Base-by-base conservation (phyloP, 352 stramenopile genomes). In the Phytophthora sansomeana region DNA sequence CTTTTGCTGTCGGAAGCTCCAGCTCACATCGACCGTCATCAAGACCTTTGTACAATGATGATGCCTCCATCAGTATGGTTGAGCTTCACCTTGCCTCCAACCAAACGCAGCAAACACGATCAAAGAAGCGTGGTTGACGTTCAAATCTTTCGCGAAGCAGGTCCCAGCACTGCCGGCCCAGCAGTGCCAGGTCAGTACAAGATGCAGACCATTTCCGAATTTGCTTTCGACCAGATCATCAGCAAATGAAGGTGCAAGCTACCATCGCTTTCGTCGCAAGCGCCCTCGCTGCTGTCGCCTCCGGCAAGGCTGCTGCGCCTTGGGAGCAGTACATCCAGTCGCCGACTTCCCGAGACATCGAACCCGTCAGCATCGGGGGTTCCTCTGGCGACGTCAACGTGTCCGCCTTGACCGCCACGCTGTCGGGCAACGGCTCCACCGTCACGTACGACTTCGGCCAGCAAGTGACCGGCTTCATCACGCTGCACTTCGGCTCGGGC, bases 301-400 rank as follows among this genome's bases (percentile, higher is more conserved):
- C 46, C 26, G 44, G 43, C 11, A 64, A 41, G 16, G 44, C 33
- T 8, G 58, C 21, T 24, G 62, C 50, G 13, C 42, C 58, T 4
- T 75, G 49, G 47, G 55, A 75, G 4, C 13, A 62, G n/a, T 75
- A 72, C 55, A 63, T 68, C 50, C 60, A 63, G 24, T 58, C 60
- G 3, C 67, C 67, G 4, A 24, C 26, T 7, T 75, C 67, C 9
- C 54, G 67, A 42, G 49, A 75, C 21, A 67, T 72, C 11, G 11
- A 50, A 0, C 67, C 67, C 16, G 48, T 59, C 6, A 46, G 43
- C 4, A 72, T 72, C 44, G 69, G 59, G 24, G 50, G 41, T 5
- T 67, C 62, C 4, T 68, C 55, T 0, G 55, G 67, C 5, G 42
- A 56, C 21, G 62, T 54, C 29, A 72, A 63, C 9, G 24, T 58